Percentiles rank a stretch among this genome's conserved stretches.
Evolutionary conservation across 2,329 filamentous ascomycete genomes (phyloP).

Genomic region (Fusarium buxicola): DNA sequence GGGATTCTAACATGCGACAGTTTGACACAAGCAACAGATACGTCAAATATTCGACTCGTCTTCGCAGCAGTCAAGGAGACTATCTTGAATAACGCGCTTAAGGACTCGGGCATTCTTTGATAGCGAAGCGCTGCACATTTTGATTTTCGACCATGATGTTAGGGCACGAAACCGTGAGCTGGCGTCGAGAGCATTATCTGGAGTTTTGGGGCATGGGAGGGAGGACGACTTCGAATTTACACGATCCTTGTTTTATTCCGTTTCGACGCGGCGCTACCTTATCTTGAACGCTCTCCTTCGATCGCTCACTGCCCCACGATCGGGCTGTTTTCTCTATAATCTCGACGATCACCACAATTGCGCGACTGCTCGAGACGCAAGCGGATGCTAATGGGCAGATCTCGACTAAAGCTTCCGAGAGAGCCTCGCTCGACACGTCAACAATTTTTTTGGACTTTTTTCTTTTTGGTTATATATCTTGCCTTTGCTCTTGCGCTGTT

Average conservation of each 20-base stretch:
- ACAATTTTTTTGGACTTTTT: conserved; percentile 17
- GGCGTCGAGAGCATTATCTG: conserved; percentile 46
- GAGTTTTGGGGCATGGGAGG: conserved; percentile 41
- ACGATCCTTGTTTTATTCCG: conserved; percentile 36
- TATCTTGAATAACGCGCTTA: conserved; percentile 96
- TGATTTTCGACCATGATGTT: conserved; percentile 39
- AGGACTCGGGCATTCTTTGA: conserved; percentile 96
- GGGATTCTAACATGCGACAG: conserved; percentile 59
- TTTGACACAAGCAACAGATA: conserved; percentile 98
- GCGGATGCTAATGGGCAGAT: conserved; percentile 14
- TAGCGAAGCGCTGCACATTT: conserved; percentile 31
- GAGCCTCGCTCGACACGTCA: conserved; percentile 29
- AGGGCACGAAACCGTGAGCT: conserved; percentile 39
- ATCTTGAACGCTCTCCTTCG: conserved; percentile 23
- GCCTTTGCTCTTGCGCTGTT: conserved; percentile 27
- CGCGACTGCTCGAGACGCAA: conserved; percentile 20
- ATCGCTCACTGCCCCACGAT: conserved; percentile 24
- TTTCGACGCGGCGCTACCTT: conserved; percentile 35
- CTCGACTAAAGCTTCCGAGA: conserved; percentile 21
- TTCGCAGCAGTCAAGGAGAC: conserved; percentile 99
- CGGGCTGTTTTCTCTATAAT: conserved; percentile 19
- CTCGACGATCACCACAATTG: conserved; percentile 22
- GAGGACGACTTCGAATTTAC: conserved; percentile 42
- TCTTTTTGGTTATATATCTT: conserved; percentile 34
- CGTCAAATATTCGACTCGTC: conserved; percentile 96